Base-by-base conservation (phyloP, 192 early-diverging fungal species). In the Rhizophagus sp. region DNA sequence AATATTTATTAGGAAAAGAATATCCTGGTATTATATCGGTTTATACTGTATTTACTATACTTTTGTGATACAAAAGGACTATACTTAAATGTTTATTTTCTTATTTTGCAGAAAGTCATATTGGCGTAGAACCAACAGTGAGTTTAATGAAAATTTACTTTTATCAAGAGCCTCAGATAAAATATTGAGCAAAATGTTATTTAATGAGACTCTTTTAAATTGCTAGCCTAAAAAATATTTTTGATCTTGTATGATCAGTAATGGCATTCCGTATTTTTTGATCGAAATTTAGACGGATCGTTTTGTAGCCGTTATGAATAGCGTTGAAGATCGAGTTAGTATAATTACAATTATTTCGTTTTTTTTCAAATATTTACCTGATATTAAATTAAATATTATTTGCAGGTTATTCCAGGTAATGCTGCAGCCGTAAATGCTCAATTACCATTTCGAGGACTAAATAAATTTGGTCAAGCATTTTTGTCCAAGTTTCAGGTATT, bases 91-190 rank as follows among this genome's bases (percentile, higher is more conserved):
- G 2, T 65, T 33, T 13, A 11, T 30, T 27, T 24, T 22, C 44
- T 44, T 69, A 69, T 22, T 39, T 44, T 22, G 17, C 25, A 24
- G 95, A 93, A 12, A 88, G 91, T 27, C 93, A 96, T 78, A 91
- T 96, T 69, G 95, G 95, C 6, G 92, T 94, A n/a, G 95, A 96
- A 81, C 94, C 95, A 15, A 92, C 92, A 19, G 90, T 91, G 84
- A 2, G 84, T 61, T 22, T 27, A 69, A 71, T n/a, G 10, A 36
- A 22, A 44, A 22, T 41, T 69, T 70, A 0, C 1, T 47, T 47
- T 47, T 12, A 5, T 47, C 12, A 47, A 47, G 11, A 47, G 44
- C 44, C 11, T 41, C 6, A 12, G 11, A 12, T 12, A 10, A 47
- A 11, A 47, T 12, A 47, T 47, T 47, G 11, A 13, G 11, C 44